Conservation (phyloP, 2,329 filamentous ascomycete species). For the Cordyceps pruinosa region DNA sequence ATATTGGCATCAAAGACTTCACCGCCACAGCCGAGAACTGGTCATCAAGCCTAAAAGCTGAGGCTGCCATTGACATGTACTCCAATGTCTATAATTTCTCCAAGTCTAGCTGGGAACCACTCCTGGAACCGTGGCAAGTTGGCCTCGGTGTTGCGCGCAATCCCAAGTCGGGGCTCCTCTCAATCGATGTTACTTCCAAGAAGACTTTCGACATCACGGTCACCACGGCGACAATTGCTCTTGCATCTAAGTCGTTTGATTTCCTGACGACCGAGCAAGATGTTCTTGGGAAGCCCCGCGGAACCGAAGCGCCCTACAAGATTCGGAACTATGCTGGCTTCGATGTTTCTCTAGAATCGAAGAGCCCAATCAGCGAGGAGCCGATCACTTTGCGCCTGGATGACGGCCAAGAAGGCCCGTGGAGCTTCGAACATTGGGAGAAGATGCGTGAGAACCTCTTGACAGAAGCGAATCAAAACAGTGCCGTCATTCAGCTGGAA, state of each 20-base stretch:
- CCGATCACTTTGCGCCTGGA: constrained; percentile 68
- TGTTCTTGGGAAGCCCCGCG: constrained; percentile 85
- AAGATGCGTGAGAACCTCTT: constrained; percentile 91
- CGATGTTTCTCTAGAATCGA: constrained; percentile 75
- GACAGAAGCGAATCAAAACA: constrained; percentile 70
- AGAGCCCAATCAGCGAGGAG: constrained; percentile 57
- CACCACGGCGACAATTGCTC: constrained; percentile 86
- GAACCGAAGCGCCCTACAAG: constrained; percentile 84
- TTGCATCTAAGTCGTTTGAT: constrained; percentile 86
- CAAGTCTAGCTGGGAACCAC: constrained; percentile 95
- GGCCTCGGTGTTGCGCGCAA: constrained; percentile 82
- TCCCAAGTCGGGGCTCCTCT: constrained; percentile 65
- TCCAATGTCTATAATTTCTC: constrained; percentile 98
- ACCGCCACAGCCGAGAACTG: constrained; percentile 80
- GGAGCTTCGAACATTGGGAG: constrained; percentile 95
- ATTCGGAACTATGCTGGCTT: constrained; percentile 97
- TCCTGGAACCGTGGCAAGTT: constrained; percentile 95
- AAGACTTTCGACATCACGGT: constrained; percentile 88
- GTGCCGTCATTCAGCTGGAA: constrained; percentile 78
- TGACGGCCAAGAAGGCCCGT: constrained; percentile 87
- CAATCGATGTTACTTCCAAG: constrained; percentile 79
- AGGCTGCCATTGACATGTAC: constrained; percentile 87
- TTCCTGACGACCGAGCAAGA: constrained; percentile 82
- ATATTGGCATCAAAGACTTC: constrained; percentile 89
- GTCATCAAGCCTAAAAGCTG: constrained; percentile 79